Evolutionary conservation across 176 grass and related monocot genomes (phyloP), one percentile per base, ranked within the genome.

Genomic region (Bothriochloa decipiens): DNA sequence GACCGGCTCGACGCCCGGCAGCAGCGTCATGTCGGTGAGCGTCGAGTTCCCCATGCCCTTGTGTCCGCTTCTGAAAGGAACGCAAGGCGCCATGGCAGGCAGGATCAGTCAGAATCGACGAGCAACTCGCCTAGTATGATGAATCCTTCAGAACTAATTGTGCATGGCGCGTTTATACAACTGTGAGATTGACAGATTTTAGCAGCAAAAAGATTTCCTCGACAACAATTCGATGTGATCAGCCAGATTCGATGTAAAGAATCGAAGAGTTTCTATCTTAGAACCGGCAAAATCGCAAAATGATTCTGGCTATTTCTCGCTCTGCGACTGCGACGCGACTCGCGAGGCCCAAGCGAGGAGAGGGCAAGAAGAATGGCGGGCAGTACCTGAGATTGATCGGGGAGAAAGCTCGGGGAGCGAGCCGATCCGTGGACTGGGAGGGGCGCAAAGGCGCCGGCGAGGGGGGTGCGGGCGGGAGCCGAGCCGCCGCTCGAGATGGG

Each of bases 1-100:
- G 43, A 50, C 25, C 46, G 87, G 81, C 62, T 89, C 87, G 47
- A 89, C 85, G 49, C 70, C 61, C 0, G 94, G 91, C 53, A 93
- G 81, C 63, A 93, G 85, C 45, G 87, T 79, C 87, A 89, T 94
- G 66, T 95, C 96, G 58, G 89, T 93, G 79, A 90, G 74, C 11
- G 84, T 88, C 43, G 84, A 40, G 14, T 78, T 87, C 69, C 91
- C 91, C 89, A 91, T 81, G 65, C 7, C 13, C 41, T 76, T 39
- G 16, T 4, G 79, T 37, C 23, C 27, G 26, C 29, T 7, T 5
- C 12, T 0, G 35, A 7, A 71, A 77, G 28, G n/a, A 26, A 18
- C 70, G 81, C 61, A 3, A 6, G 4, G 10, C 26, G 20, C 45
- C 68, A 72, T 72, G 11, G 11, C 79, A 20, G 26, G 20, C 40